Evolutionary conservation across 345 rosid species (phyloP).

Genomic region (Physaria fendleri): DNA sequence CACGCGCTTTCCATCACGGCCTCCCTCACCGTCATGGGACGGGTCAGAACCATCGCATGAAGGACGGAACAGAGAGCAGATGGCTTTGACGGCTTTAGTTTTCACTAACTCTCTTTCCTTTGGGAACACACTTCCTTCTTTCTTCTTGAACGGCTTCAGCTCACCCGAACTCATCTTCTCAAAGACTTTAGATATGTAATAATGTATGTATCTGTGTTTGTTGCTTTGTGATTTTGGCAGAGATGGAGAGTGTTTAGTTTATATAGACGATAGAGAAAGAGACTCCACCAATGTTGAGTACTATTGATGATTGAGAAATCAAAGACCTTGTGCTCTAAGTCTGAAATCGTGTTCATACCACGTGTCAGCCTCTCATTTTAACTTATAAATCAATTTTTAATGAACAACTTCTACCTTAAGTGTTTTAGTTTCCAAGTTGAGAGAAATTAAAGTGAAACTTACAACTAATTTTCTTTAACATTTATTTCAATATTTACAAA

Average conservation of each 20-base stretch:
- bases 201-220: neutral
- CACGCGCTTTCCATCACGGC: neutral
- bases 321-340: neutral
- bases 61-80: constrained; percentile 8
- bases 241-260: neutral
- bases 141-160: constrained; percentile 30
- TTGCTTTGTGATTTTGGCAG: neutral
- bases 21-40: neutral
- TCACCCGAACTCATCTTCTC: constrained; percentile 1
- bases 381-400: neutral
- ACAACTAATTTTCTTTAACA: neutral
- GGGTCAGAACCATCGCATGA: neutral
- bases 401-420: neutral
- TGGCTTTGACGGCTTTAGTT: constrained; percentile 29
- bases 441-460: neutral
- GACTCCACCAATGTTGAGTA: neutral
- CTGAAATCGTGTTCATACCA: neutral
- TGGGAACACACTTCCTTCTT: constrained; percentile 37
- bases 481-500: neutral
- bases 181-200: neutral
- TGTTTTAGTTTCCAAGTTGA: neutral
- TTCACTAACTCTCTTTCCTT: constrained; percentile 38
- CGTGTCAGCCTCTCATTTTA: neutral
- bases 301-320: neutral
- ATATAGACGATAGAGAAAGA: neutral